These are phyloP conservation scores for Spathaspora passalidarum DNA, from an alignment of 805 yeast genomes.

Conservation along the genomic window DNA sequence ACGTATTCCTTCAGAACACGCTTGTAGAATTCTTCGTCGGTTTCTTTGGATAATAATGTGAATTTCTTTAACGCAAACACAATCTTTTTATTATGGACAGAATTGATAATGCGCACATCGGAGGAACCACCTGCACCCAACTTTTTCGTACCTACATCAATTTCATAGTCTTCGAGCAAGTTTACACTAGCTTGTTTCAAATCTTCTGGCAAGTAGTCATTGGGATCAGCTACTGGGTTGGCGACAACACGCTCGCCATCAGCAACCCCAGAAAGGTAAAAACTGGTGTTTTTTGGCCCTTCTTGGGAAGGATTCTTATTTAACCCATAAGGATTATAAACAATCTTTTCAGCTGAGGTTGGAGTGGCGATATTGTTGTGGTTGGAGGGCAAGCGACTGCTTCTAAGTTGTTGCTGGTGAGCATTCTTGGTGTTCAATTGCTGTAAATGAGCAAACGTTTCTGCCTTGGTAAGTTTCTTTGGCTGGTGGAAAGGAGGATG, in stretches of 20 bases:
- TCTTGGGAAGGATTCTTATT: slow-evolving; percentile 28
- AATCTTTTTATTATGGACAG: slow-evolving; percentile 38
- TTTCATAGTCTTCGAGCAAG: slow-evolving; percentile 54
- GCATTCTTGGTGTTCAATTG: slow-evolving; percentile 29
- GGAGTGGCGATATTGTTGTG: slow-evolving; percentile 1
- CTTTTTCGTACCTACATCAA: slow-evolving; percentile 39
- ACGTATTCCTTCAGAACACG: slow-evolving; percentile 64
- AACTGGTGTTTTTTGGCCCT: slow-evolving; percentile 25
- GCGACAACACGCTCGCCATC: slow-evolving; percentile 51
- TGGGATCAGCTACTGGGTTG: slow-evolving; percentile 65
- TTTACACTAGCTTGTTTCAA: slow-evolving; percentile 46
- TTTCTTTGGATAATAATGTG: slow-evolving; percentile 56
- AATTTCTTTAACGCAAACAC: slow-evolving; percentile 66
- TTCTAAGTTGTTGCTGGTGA: slow-evolving; percentile 14
- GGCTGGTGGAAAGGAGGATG: slow-evolving; percentile 3
- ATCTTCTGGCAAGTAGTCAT: slow-evolving; percentile 55
- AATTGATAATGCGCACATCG: slow-evolving; percentile 48
- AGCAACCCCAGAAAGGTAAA: slow-evolving; percentile 29
- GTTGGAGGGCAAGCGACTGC: slow-evolving; percentile 7
- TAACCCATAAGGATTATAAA: slow-evolving; percentile 66
- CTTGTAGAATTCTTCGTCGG: slow-evolving; percentile 59
- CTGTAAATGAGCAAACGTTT: slow-evolving; percentile 37
- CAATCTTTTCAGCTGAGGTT: slow-evolving; percentile 38
- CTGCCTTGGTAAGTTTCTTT: slow-evolving; percentile 25
- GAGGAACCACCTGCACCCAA: slow-evolving; percentile 76